Percentiles rank a stretch among this genome's conserved stretches.
These are phyloP conservation scores for Exidia glandulosa DNA, from an alignment of 768 basidiomycete genomes.

Conservation along the genomic window DNA sequence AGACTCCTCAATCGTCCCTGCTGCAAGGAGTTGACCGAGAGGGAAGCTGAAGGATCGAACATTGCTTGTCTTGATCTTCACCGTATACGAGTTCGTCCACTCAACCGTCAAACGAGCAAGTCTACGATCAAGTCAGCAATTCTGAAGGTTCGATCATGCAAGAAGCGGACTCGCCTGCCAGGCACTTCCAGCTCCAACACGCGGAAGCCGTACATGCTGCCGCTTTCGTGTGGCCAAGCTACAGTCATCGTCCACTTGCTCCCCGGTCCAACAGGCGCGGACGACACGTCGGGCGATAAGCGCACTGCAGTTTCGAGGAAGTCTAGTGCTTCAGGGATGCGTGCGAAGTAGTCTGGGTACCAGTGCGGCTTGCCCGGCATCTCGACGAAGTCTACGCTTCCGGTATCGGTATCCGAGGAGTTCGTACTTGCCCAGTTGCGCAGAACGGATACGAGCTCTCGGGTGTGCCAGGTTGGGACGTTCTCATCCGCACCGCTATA, in stretches of 20 bases:
- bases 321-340: conserved; percentile 32
- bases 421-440: conserved; percentile 57
- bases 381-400: conserved; percentile 1
- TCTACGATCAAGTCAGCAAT: conserved; percentile 23
- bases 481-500: conserved; percentile 68
- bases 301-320: conserved; percentile 38
- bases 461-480: conserved; percentile 78
- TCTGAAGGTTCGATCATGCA: conserved; percentile 14
- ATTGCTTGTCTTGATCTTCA: conserved; percentile 19
- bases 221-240: conserved; percentile 54
- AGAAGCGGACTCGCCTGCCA: conserved; percentile 43
- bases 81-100: conserved; percentile 4
- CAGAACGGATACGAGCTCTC: conserved; percentile 50
- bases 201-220: conserved; percentile 58
- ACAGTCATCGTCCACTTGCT: conserved; percentile 61
- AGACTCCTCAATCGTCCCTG: too few relatives aligned
- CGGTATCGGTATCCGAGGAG: conserved; percentile 32
- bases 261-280: conserved; percentile 6
- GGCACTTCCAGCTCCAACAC: conserved; percentile 49
- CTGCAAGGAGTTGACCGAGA: too few relatives aligned
- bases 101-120: not conserved
- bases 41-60: conserved; percentile 15
- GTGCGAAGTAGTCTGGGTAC: conserved; percentile 51
- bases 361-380: conserved; percentile 49
- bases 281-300: conserved; percentile 1